Evolutionary conservation across 192 early-diverging fungal genomes (phyloP).

Genomic region (Backusella tarrabulga): DNA sequence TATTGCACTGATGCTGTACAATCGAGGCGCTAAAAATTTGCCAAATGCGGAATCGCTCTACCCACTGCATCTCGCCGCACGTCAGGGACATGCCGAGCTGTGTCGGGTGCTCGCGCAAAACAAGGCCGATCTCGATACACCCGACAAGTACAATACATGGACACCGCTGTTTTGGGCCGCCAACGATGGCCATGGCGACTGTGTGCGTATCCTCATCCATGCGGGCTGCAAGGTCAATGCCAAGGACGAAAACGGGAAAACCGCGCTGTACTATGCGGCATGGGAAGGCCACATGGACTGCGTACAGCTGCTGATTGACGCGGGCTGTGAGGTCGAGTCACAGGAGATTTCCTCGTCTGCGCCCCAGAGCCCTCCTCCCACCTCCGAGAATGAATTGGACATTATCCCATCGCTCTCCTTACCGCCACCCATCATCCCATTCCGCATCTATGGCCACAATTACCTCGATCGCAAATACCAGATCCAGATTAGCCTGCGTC

Average conservation of each 20-base stretch:
- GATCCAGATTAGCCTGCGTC: conserved; percentile 70
- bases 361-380: conserved; percentile 5
- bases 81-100: conserved; percentile 78
- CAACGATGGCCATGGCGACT: conserved; percentile 83
- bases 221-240: conserved; percentile 72
- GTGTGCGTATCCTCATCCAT: conserved; percentile 75
- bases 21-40: conserved; percentile 69
- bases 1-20: conserved; percentile 80
- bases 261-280: conserved; percentile 88
- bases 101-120: conserved; percentile 70
- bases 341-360: neutral
- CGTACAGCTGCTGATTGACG: conserved; percentile 72
- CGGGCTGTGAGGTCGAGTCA: conserved; percentile 42
- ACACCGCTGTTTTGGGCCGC: conserved; percentile 96
- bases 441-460: conserved; percentile 98
- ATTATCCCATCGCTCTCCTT: conserved; percentile 90
- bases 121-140: conserved; percentile 70
- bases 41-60: conserved; percentile 81
- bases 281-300: conserved; percentile 88
- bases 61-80: conserved; percentile 85
- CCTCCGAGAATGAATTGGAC: conserved; percentile 78
- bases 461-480: conserved; percentile 90
- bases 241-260: conserved; percentile 82
- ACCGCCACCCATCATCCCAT: conserved; percentile 97
- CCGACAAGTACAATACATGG: conserved; percentile 94